Evolutionary conservation across 163 green algal species (phyloP).

Genomic region (Scenedesmus sp.): DNA sequence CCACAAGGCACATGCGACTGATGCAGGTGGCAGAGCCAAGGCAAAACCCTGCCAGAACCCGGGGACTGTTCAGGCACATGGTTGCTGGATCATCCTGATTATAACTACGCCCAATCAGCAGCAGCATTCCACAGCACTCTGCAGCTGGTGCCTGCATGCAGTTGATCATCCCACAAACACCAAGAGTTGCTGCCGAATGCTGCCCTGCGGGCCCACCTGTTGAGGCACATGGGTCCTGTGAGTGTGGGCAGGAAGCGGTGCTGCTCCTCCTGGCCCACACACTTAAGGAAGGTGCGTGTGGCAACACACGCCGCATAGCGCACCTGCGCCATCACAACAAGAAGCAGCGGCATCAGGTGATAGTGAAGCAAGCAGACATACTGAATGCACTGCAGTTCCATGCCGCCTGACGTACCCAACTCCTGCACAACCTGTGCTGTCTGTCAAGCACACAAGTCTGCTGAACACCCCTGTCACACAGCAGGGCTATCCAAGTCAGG

Average conservation of each 20-base stretch:
- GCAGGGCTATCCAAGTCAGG: not conserved
- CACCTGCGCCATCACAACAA: conserved; percentile 10
- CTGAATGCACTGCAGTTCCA: not conserved
- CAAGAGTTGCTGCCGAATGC: too few relatives aligned
- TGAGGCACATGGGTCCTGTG: conserved; percentile 52
- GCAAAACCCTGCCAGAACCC: too few relatives aligned
- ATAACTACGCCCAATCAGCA: too few relatives aligned
- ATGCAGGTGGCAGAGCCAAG: too few relatives aligned
- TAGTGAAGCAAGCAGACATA: not conserved
- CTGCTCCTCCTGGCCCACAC: conserved; percentile 35
- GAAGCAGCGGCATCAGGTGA: not conserved
- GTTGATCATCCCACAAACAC: too few relatives aligned
- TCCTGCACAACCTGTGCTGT: not conserved
- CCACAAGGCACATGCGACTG: not conserved
- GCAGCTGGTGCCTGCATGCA: not conserved
- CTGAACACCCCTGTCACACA: not conserved
- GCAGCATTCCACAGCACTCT: too few relatives aligned
- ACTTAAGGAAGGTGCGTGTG: conserved; percentile 78
- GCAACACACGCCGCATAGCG: conserved; percentile 79
- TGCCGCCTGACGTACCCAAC: not conserved
- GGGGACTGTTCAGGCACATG: too few relatives aligned
- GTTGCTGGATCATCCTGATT: too few relatives aligned
- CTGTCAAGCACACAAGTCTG: not conserved
- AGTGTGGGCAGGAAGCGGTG: conserved; percentile 26
- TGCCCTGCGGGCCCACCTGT: conserved; percentile 15